Conservation (phyloP, 768 basidiomycete genomes). For the Bullera alba region DNA sequence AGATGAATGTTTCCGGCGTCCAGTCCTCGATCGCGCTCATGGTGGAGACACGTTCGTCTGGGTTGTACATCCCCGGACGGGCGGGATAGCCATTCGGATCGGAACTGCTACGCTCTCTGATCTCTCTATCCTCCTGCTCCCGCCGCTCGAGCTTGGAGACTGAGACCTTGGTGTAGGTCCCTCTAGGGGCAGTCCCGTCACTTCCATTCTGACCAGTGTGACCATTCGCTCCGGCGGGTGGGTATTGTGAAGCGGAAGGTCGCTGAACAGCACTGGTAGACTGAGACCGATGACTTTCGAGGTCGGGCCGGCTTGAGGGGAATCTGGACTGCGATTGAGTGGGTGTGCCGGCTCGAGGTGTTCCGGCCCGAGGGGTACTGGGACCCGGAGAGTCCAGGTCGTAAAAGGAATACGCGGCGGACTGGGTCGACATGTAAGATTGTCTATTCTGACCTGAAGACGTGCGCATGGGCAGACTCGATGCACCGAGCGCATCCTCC, state of each 20-base stretch:
- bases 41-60: neutral
- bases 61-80: slow-evolving; percentile 1
- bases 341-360: slow-evolving; percentile 13
- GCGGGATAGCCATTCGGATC: slow-evolving; percentile 4
- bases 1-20: slow-evolving; percentile 28
- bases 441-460: slow-evolving; percentile 5
- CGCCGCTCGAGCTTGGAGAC: slow-evolving; percentile 19
- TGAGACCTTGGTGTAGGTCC: slow-evolving; percentile 33
- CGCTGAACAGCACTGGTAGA: too few relatives aligned
- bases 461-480: neutral
- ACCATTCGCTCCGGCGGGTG: too few relatives aligned
- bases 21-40: neutral
- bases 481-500: slow-evolving; percentile 5
- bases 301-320: too few relatives aligned
- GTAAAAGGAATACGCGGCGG: slow-evolving; percentile 33
- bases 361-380: slow-evolving; percentile 11
- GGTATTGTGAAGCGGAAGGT: too few relatives aligned
- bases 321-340: too few relatives aligned
- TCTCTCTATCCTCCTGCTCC: slow-evolving; percentile 5
- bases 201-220: too few relatives aligned
- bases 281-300: neutral
- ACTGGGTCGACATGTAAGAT: slow-evolving; percentile 31
- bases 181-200: too few relatives aligned
- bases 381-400: slow-evolving; percentile 26
- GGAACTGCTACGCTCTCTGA: slow-evolving; percentile 10